These are phyloP conservation scores for Phylloporus arenicola DNA, from an alignment of 768 basidiomycete genomes.

Conservation along the genomic window DNA sequence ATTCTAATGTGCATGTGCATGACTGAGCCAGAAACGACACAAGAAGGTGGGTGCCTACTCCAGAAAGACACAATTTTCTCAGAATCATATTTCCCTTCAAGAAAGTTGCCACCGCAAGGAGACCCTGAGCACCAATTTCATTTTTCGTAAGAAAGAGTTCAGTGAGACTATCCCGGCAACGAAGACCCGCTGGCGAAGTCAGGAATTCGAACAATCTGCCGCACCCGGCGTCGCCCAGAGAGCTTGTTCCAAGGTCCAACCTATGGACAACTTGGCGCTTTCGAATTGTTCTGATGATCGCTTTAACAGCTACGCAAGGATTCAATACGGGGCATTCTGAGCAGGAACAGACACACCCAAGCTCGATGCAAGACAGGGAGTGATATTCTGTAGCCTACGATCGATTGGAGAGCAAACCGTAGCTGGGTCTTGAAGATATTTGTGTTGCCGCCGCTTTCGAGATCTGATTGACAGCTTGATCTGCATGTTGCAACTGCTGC, in stretches of 20 bases:
- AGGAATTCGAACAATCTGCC: slow-evolving; percentile 51
- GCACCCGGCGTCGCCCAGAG: slow-evolving; percentile 55
- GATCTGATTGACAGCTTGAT: slow-evolving; percentile 19
- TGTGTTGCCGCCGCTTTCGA: slow-evolving; percentile 21
- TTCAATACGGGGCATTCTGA: background rate
- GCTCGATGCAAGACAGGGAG: slow-evolving; percentile 26
- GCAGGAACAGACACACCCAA: slow-evolving; percentile 16
- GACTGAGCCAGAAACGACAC: no score
- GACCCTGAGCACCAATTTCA: slow-evolving; percentile 48
- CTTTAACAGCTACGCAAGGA: slow-evolving; percentile 40
- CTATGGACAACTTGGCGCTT: slow-evolving; percentile 45
- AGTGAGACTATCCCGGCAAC: slow-evolving; percentile 36
- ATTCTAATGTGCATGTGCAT: no score
- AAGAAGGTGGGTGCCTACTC: no score
- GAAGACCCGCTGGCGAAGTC: slow-evolving; percentile 41
- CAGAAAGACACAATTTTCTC: slow-evolving; percentile 34
- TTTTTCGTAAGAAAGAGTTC: slow-evolving; percentile 59
- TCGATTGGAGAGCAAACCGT: slow-evolving; percentile 25
- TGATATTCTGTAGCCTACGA: slow-evolving; percentile 22
- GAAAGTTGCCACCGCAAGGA: slow-evolving; percentile 50
- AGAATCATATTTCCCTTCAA: slow-evolving; percentile 42
- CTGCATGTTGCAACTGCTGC: slow-evolving; percentile 15
- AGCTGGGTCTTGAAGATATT: slow-evolving; percentile 26
- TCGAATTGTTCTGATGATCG: slow-evolving; percentile 43
- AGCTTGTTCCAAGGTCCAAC: slow-evolving; percentile 51